Evolutionary conservation across 2,329 filamentous ascomycete genomes (phyloP), one percentile per base, ranked within the genome.

Genomic region (Stemphylium beticola): DNA sequence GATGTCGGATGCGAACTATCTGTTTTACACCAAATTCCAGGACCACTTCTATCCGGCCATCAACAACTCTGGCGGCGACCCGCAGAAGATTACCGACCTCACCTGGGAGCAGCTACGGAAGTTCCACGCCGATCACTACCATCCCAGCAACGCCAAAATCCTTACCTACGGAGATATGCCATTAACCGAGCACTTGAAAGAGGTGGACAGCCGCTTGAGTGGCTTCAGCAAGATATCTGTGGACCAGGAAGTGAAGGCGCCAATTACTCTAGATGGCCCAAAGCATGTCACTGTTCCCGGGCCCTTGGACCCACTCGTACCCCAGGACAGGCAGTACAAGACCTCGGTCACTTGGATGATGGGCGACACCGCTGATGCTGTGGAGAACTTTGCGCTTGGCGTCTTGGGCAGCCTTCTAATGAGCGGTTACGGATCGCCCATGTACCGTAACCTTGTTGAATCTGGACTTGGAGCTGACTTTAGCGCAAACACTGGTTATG

Each of bases 101-200:
- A 98, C 93, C 0, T 93, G 97, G 76, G 86, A 93, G 67, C 91
- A 97, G 73, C 81, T 99, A 44, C 89, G 87, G 69, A 85, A 88
- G 37, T 99, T 96, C 74, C 96, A 98, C 62, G 88, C 88, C 38
- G 86, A 92, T 62, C 92, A 99, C 77, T 99, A 99, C 74, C 93
- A 99, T 75, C 95, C 95, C 0, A 98, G 92, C 78, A 99, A 99
- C 76, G 90, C 93, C 40, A 98, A 97, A 77, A 83, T 99, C 38
- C 87, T 98, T 69, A 97, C 95, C 0, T 99, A 99, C 65, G 95
- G 95, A 46, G 89, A 97, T 70, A 92, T 98, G 85, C 90, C 92
- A 1, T 78, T 99, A 56, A 82, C 82, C 2, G 88, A 91, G 49
- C 95, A 99, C 72, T 76, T 98, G 46, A 82, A 85, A 71, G 90